Conservation (phyloP, 2,329 filamentous ascomycete species). For the Colletotrichum australisinense region DNA sequence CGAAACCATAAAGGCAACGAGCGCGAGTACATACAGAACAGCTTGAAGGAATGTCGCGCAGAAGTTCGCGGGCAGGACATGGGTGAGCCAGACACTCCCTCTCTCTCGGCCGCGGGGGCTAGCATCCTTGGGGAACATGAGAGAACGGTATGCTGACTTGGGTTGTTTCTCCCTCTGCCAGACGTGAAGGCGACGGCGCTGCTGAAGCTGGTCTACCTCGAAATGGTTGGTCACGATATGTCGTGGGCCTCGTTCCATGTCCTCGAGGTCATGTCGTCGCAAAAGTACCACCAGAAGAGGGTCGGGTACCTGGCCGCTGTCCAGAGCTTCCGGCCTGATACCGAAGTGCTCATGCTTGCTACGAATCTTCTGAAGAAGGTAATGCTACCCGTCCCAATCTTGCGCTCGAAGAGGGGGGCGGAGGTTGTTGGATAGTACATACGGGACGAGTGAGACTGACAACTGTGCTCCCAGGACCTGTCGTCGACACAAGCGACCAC, state of each 20-base stretch:
- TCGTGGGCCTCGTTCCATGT: slow-evolving; percentile 99
- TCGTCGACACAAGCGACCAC: slow-evolving; percentile 77
- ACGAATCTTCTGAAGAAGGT: slow-evolving; percentile 97
- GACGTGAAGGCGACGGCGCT: slow-evolving; percentile 97
- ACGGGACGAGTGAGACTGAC: background rate
- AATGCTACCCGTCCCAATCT: slow-evolving; percentile 18
- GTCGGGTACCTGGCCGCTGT: slow-evolving; percentile 95
- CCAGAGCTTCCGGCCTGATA: slow-evolving; percentile 95
- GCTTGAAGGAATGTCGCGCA: slow-evolving; percentile 92
- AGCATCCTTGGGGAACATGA: background rate
- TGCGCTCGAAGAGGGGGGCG: too few species aligned
- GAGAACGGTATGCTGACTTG: slow-evolving; percentile 22
- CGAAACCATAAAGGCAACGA: slow-evolving; percentile 96
- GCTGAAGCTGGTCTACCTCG: slow-evolving; percentile 95
- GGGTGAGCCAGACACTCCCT: slow-evolving; percentile 65
- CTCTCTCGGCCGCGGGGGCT: background rate
- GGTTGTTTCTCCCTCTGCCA: slow-evolving; percentile 45
- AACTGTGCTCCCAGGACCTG: slow-evolving; percentile 69
- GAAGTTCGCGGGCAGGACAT: slow-evolving; percentile 95
- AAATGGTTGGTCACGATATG: slow-evolving; percentile 99
- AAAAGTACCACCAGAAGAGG: slow-evolving; percentile 94
- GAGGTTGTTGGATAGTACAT: background rate
- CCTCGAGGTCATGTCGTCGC: slow-evolving; percentile 97
- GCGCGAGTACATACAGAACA: slow-evolving; percentile 93
- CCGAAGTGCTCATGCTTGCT: slow-evolving; percentile 96